phyloP scores from a whole-genome alignment of 768 basidiomycete species.

The Pleurotus djamor region DNA sequence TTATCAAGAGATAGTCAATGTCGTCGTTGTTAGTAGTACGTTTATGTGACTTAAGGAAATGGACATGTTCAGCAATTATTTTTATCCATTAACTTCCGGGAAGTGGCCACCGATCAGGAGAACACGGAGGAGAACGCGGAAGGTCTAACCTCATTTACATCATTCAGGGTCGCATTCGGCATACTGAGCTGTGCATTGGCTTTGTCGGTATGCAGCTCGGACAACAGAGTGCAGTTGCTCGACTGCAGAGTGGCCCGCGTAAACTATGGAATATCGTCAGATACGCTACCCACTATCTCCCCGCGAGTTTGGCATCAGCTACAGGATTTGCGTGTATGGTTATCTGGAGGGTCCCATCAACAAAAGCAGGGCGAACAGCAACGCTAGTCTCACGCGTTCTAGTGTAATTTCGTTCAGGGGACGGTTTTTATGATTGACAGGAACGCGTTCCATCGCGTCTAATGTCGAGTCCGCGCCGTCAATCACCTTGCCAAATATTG shows the following conservation, averaged over 20 bases:
- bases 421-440: slow-evolving; percentile 88
- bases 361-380: slow-evolving; percentile 7
- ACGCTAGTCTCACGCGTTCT: slow-evolving; percentile 54
- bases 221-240: no score
- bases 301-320: slow-evolving; percentile 64
- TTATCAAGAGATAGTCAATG: slow-evolving; percentile 63
- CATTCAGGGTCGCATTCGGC: not conserved
- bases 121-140: not conserved
- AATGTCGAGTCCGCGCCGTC: slow-evolving; percentile 94
- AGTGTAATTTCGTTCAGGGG: slow-evolving; percentile 86
- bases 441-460: slow-evolving; percentile 90
- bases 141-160: not conserved
- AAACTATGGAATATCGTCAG: not conserved
- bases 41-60: not conserved
- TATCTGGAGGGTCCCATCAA: slow-evolving; percentile 39
- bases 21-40: not conserved
- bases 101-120: not conserved
- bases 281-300: not conserved
- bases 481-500: slow-evolving; percentile 97
- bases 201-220: not conserved
- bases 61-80: no score
- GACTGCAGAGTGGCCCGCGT: no score
- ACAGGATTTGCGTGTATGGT: slow-evolving; percentile 96
- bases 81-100: no score
- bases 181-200: not conserved